These are phyloP conservation scores for Dysphania ambrosioides DNA, from an alignment of 148 eudicot genomes.

Conservation along the genomic window DNA sequence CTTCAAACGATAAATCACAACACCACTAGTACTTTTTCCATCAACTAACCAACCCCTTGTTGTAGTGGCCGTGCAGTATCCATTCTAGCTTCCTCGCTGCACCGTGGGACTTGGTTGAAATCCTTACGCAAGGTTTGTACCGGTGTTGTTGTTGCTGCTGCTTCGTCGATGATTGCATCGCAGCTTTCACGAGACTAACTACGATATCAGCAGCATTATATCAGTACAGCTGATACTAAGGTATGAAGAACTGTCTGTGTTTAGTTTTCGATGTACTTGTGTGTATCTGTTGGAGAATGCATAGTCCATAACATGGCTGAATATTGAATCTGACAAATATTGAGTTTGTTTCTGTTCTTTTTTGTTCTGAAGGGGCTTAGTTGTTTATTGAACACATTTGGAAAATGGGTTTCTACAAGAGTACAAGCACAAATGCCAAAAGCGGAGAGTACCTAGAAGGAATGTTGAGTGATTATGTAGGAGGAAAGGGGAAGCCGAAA, in stretches of 20 bases:
- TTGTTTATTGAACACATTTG: background rate
- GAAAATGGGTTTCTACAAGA: constrained; percentile 44
- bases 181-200: background rate
- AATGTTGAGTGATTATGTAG: constrained; percentile 59
- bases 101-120: background rate
- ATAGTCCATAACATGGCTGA: too few species aligned
- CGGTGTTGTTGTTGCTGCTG: background rate
- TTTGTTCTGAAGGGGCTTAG: constrained; percentile 18
- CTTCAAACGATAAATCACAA: constrained; percentile 15
- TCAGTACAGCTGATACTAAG: constrained; percentile 14
- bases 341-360: background rate
- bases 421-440: constrained; percentile 36
- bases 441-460: constrained; percentile 75
- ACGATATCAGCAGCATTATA: background rate
- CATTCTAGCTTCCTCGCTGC: background rate
- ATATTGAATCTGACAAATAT: background rate
- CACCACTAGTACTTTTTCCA: constrained; percentile 15
- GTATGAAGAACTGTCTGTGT: background rate
- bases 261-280: background rate
- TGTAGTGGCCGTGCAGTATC: background rate
- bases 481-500: constrained; percentile 44
- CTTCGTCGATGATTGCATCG: background rate
- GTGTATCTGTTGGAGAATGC: background rate
- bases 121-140: background rate
- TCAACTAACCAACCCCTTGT: constrained; percentile 23